Evolutionary conservation across 1,284 basidiomycete species (phyloP).

Genomic region (Papiliotrema terrestris): DNA sequence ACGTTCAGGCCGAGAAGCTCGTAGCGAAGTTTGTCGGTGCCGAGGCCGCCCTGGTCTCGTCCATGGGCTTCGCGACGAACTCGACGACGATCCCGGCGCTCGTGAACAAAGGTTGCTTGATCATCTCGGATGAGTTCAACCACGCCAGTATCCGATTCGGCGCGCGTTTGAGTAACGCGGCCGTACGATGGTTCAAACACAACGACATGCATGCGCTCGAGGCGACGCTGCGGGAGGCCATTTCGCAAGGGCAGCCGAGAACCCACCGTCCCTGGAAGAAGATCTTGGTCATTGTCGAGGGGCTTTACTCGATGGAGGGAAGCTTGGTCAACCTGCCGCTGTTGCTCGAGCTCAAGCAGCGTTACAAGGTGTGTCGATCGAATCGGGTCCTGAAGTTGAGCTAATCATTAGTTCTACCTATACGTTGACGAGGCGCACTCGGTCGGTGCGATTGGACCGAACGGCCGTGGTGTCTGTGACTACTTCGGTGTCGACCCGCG

Average conservation of each 20-base stretch:
- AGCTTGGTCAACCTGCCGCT: constrained; percentile 80
- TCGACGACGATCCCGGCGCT: constrained; percentile 92
- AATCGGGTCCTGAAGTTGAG: background rate
- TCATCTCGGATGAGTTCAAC: constrained; percentile 97
- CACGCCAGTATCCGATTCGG: constrained; percentile 95
- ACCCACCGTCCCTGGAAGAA: constrained; percentile 99
- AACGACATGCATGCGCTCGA: constrained; percentile 89
- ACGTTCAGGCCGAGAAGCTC: constrained; percentile 75
- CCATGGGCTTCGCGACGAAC: constrained; percentile 98
- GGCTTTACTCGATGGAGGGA: constrained; percentile 97
- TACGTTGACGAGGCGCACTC: constrained; percentile 98
- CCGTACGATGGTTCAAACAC: constrained; percentile 93
- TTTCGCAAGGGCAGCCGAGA: constrained; percentile 95
- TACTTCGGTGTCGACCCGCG: constrained; percentile 86
- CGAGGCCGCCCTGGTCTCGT: constrained; percentile 84
- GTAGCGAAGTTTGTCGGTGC: constrained; percentile 85
- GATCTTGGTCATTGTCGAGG: constrained; percentile 92
- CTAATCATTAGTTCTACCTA: constrained; percentile 72
- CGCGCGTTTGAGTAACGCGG: constrained; percentile 81
- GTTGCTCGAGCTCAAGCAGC: constrained; percentile 83
- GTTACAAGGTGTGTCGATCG: constrained; percentile 73
- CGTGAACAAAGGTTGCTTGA: constrained; percentile 83
- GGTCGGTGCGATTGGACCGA: constrained; percentile 88
- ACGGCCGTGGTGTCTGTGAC: constrained; percentile 91
- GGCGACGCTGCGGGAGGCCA: constrained; percentile 77